Percentiles rank a stretch among this genome's conserved stretches.
Evolutionary conservation across 352 stramenopile species (phyloP).

Genomic region (Phytopythium sindhum): DNA sequence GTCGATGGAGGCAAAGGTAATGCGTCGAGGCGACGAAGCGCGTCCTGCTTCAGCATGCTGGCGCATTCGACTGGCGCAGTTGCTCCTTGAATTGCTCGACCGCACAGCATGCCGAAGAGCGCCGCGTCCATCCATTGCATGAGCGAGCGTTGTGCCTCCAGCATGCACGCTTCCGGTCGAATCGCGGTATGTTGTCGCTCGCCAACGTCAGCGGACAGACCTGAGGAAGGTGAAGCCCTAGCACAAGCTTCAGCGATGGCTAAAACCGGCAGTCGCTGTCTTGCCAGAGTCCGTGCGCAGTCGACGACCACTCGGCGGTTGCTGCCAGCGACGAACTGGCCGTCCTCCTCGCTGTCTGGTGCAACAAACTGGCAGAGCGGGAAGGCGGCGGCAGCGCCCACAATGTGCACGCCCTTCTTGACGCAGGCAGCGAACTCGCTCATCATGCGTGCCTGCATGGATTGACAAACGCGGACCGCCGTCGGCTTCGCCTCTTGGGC

Average conservation of each 20-base stretch:
- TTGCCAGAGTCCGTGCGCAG: slow-evolving; percentile 22
- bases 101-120: slow-evolving; percentile 30
- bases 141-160: slow-evolving; percentile 38
- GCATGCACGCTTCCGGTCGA: slow-evolving; percentile 35
- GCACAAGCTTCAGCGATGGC: slow-evolving; percentile 34
- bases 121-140: slow-evolving; percentile 40
- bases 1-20: neutral
- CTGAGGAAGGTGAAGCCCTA: neutral
- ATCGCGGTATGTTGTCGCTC: neutral
- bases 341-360: neutral
- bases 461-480: slow-evolving; percentile 14
- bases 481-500: slow-evolving; percentile 8
- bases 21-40: slow-evolving; percentile 2
- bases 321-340: neutral
- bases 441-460: slow-evolving; percentile 17
- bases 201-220: neutral
- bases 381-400: slow-evolving; percentile 20
- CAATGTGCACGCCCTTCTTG: slow-evolving; percentile 15
- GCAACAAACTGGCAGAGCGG: slow-evolving; percentile 22
- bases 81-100: slow-evolving; percentile 5
- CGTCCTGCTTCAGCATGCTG: neutral
- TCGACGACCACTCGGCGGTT: slow-evolving; percentile 10
- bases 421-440: slow-evolving; percentile 26
- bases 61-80: slow-evolving; percentile 35
- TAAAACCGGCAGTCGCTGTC: slow-evolving; percentile 12